Conservation (phyloP, 352 stramenopile genomes). For the Globisporangium acanthophoron region DNA sequence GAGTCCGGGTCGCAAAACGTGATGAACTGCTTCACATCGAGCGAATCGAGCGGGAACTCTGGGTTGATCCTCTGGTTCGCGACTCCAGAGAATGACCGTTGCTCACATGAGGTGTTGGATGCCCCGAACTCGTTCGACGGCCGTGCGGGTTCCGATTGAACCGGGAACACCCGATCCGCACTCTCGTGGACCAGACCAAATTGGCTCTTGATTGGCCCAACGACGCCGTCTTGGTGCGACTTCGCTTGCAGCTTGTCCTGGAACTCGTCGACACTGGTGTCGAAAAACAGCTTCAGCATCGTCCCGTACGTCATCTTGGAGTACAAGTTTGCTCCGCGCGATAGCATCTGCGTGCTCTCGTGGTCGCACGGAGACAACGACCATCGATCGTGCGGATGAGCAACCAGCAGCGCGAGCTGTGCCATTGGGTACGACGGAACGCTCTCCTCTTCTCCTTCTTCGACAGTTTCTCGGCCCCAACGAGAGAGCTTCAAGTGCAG, state of each 20-base stretch:
- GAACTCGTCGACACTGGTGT: slow-evolving; percentile 66
- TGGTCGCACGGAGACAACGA: slow-evolving; percentile 55
- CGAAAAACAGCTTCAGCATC: slow-evolving; percentile 82
- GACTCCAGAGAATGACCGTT: slow-evolving; percentile 27
- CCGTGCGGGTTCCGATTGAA: background rate
- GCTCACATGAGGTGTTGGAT: slow-evolving; percentile 80
- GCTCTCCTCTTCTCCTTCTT: slow-evolving; percentile 82
- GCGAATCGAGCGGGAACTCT: slow-evolving; percentile 63
- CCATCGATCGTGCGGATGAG: slow-evolving; percentile 49
- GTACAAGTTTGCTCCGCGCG: slow-evolving; percentile 76
- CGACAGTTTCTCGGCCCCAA: slow-evolving; percentile 78
- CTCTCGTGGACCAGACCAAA: slow-evolving; percentile 53
- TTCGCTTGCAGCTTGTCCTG: slow-evolving; percentile 46
- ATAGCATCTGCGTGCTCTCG: slow-evolving; percentile 64
- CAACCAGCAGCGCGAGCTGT: slow-evolving; percentile 67
- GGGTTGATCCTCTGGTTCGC: slow-evolving; percentile 44
- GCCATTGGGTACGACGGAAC: slow-evolving; percentile 66
- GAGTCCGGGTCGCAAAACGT: slow-evolving; percentile 68
- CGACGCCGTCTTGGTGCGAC: slow-evolving; percentile 44
- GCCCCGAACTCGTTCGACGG: slow-evolving; percentile 31
- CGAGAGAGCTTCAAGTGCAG: slow-evolving; percentile 80
- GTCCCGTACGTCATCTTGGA: slow-evolving; percentile 74
- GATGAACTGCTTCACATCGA: slow-evolving; percentile 66
- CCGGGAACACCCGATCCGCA: slow-evolving; percentile 24
- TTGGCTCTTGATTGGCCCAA: slow-evolving; percentile 56